phyloP scores from a whole-genome alignment of 1,284 basidiomycete genomes.

The Exobasidium rhododendri region DNA sequence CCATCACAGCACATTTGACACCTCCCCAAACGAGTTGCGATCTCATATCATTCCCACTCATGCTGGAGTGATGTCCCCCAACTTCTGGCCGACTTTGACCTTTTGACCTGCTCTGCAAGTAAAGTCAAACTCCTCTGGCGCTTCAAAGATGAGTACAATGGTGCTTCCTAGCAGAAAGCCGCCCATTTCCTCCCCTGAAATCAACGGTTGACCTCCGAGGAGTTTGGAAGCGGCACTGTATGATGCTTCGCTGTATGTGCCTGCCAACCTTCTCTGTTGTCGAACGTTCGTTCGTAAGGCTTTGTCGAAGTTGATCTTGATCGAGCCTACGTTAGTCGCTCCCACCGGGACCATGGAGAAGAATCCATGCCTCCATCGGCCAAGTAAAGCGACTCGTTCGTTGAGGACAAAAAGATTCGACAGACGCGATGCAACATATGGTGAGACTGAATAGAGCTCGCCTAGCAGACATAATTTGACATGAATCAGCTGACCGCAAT shows the following conservation, averaged over 20 bases:
- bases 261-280: constrained; percentile 57
- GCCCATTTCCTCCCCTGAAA: constrained; percentile 89
- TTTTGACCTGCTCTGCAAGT: constrained; percentile 75
- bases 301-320: constrained; percentile 92
- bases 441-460: constrained; percentile 93
- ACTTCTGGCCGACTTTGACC: constrained; percentile 77
- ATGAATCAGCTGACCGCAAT: constrained; percentile 10
- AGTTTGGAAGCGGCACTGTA: constrained; percentile 57
- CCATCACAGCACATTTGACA: no score
- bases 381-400: constrained; percentile 93
- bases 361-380: constrained; percentile 91
- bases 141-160: constrained; percentile 95
- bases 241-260: constrained; percentile 84
- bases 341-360: constrained; percentile 97
- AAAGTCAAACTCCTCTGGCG: constrained; percentile 80
- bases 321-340: constrained; percentile 95
- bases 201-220: constrained; percentile 82
- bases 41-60: no score
- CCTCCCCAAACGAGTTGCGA: no score
- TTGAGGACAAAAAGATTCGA: constrained; percentile 94
- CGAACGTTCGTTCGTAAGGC: constrained; percentile 59
- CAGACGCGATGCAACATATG: constrained; percentile 87
- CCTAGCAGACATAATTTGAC: constrained; percentile 58
- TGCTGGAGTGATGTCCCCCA: constrained; percentile 53
- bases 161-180: constrained; percentile 94